Evolutionary conservation across 75 land plant genomes (phyloP).

Genomic region (Sequoia sempervirens): DNA sequence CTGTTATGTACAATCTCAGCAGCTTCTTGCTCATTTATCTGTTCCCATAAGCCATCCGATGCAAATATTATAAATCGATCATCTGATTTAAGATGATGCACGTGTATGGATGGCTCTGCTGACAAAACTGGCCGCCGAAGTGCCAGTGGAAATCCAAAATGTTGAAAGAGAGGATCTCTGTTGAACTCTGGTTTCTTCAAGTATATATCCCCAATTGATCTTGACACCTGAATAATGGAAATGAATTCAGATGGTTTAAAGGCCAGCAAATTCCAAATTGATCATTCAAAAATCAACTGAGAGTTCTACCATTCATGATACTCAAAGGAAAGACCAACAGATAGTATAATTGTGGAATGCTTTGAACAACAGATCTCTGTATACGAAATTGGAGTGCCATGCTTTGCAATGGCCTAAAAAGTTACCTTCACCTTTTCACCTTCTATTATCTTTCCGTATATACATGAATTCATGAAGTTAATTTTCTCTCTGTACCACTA

Average conservation of each 20-base stretch:
- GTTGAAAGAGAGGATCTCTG: conserved; percentile 22
- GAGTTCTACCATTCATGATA: background rate
- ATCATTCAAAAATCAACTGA: background rate
- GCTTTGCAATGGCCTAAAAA: too few relatives aligned
- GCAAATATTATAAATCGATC: conserved; percentile 52
- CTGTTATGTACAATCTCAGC: conserved; percentile 28
- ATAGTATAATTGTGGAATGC: too few relatives aligned
- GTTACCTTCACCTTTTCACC: too few relatives aligned
- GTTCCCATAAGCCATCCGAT: conserved; percentile 36
- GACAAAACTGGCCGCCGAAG: conserved; percentile 33
- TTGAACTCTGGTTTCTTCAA: conserved; percentile 45
- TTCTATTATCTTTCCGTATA: background rate
- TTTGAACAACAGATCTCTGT: too few relatives aligned
- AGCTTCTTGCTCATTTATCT: conserved; percentile 28
- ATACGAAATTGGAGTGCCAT: too few relatives aligned
- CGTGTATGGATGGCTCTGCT: conserved; percentile 44
- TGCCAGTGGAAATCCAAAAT: conserved; percentile 25
- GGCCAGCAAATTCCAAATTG: background rate
- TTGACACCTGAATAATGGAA: conserved; percentile 35
- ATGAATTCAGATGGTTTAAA: background rate
- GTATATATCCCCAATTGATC: conserved; percentile 57
- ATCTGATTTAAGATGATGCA: conserved; percentile 15
- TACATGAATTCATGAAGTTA: background rate
- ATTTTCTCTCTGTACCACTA: background rate
- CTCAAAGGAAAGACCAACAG: background rate